Base-by-base conservation (phyloP, 768 basidiomycete species). In the Epithele typhae region DNA sequence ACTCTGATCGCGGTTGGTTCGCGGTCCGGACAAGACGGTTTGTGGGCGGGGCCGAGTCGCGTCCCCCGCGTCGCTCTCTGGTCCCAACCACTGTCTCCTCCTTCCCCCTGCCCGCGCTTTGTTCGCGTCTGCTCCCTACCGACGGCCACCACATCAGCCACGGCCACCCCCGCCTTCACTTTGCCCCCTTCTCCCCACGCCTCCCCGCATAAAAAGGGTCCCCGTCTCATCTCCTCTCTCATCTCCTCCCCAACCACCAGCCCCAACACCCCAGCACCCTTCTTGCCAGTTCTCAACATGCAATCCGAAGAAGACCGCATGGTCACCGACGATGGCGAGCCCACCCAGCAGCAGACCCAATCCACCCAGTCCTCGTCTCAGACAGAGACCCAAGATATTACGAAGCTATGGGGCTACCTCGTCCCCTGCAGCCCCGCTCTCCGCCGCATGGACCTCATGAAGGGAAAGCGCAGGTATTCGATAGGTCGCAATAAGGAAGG, bases 401-500 rank as follows among this genome's bases (percentile, higher is more conserved):
- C 47, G 5, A 64, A 75, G 40, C 76, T 87, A 46, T 89, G 84
- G 84, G 86, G 84, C 11, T 84, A 74, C 54, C 75, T 89, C 41
- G 76, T 81, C 37, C 85, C 87, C 5, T 84, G 81, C 57, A 78
- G 70, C 54, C 53, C 68, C 21, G 51, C 62, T 3, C 64, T 84
- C 6, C 65, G 64, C 18, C 76, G 82, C 25, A 73, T 87, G 42
- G 82, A 86, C 53, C 77, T 88, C 49, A 77, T 70, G 68, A 83
- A 76, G 56, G 54, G 74, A 33, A 65, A 71, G 22, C 71, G 71
- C 0, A 64, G 57, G 17, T 77, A 79, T 53, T 69, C 60, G 19
- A 62, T 89, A 51, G 87, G 87, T 22, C 74, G 87, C 41, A 72
- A 73, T 49, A 56, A 25, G 12, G 53, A 57, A 19, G 35, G 36